These are phyloP conservation scores for Aureobasidium sp. DNA, from an alignment of 2,329 filamentous ascomycete species.

Conservation along the genomic window DNA sequence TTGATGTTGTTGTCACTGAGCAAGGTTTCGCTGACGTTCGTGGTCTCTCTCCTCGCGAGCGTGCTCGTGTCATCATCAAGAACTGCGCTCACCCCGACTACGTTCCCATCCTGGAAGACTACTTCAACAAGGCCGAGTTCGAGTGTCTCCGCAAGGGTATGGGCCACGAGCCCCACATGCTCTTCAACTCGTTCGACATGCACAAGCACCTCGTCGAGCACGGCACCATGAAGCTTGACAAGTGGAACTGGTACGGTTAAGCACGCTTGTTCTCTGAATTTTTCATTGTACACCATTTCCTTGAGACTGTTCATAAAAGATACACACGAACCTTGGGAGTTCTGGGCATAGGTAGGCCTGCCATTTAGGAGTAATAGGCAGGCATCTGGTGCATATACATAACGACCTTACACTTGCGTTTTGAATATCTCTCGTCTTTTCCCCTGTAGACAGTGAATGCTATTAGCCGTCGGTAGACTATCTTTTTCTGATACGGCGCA, in stretches of 20 bases:
- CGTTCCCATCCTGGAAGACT: constrained; percentile 71
- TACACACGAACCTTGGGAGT: too few relatives aligned
- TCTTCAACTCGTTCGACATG: constrained; percentile 85
- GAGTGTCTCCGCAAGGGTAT: constrained; percentile 80
- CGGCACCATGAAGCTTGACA: constrained; percentile 80
- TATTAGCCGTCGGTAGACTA: too few relatives aligned
- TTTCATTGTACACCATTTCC: too few relatives aligned
- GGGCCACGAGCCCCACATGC: constrained; percentile 83
- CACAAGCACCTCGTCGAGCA: constrained; percentile 75
- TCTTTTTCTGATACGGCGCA: too few relatives aligned
- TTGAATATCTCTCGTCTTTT: too few relatives aligned
- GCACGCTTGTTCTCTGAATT: too few relatives aligned
- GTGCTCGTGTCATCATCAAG: constrained; percentile 76
- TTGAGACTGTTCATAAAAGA: too few relatives aligned
- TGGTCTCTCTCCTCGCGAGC: constrained; percentile 70
- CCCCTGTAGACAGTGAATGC: too few relatives aligned
- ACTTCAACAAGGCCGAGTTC: constrained; percentile 78
- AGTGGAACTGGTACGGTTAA: constrained; percentile 41
- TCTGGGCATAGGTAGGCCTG: too few relatives aligned
- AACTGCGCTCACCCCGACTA: constrained; percentile 84
- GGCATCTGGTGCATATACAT: too few relatives aligned
- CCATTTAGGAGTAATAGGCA: too few relatives aligned
- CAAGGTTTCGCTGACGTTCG: constrained; percentile 78
- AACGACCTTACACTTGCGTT: too few relatives aligned
- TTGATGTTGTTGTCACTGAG: constrained; percentile 78